These are phyloP conservation scores for Carex pumila DNA, from an alignment of 176 grass and related monocot species.

Conservation along the genomic window DNA sequence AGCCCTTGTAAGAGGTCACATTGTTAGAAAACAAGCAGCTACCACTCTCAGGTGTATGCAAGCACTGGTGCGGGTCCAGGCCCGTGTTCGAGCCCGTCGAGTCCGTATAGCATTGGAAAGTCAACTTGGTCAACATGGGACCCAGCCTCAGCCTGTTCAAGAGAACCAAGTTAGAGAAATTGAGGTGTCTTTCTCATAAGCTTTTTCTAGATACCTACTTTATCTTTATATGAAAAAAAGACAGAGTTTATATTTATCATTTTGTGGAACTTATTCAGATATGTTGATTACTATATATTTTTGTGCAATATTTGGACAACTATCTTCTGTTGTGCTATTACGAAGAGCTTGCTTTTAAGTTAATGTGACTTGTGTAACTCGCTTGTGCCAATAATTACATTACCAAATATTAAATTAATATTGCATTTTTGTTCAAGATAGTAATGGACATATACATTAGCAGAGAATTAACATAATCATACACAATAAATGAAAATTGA, in stretches of 20 bases:
- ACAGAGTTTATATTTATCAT: not conserved
- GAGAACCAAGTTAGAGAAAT: slow-evolving; percentile 68
- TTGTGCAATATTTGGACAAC: not conserved
- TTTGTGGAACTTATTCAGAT: not conserved
- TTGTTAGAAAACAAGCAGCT: slow-evolving; percentile 96
- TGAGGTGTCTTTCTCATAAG: slow-evolving; percentile 52
- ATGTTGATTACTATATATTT: not conserved
- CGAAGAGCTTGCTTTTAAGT: not conserved
- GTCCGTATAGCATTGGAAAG: slow-evolving; percentile 85
- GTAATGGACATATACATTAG: not conserved
- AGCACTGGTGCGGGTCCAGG: slow-evolving; percentile 88
- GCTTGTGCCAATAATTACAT: not conserved
- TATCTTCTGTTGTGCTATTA: not conserved
- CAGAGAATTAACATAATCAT: slow-evolving; percentile 5
- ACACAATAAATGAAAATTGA: not conserved
- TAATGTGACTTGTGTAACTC: not conserved
- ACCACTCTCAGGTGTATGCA: slow-evolving; percentile 91
- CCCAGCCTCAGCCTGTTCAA: slow-evolving; percentile 39
- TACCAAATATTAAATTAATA: not conserved
- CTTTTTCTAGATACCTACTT: not conserved
- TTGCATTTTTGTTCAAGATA: not conserved
- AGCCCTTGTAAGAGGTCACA: slow-evolving; percentile 91
- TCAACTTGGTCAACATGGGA: slow-evolving; percentile 47
- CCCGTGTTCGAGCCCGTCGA: slow-evolving; percentile 75
- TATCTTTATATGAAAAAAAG: not conserved